Base-by-base conservation (phyloP, 2,329 filamentous ascomycete genomes). In the Alternaria consortialis region DNA sequence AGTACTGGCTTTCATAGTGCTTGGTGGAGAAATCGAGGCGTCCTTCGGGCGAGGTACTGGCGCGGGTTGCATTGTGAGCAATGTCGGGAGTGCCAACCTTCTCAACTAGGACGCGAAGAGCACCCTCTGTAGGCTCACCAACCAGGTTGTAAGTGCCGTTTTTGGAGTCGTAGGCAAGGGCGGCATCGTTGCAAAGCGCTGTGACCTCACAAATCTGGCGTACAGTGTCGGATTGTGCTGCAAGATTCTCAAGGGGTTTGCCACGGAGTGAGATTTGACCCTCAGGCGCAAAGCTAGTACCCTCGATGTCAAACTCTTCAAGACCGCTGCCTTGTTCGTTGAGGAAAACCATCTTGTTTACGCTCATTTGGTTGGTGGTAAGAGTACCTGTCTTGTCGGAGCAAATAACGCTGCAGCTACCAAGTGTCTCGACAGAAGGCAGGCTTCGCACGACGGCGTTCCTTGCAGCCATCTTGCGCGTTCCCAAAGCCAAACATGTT, bases 291-390 rank as follows among this genome's bases (percentile, higher is more conserved):
- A 97, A 98, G 47, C 93, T 98, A 1, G 93, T 97, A 44, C 95
- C 95, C 77, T 97, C 90, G 31, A 99, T 91, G 63, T 95, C 90
- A 48, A 97, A 86, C 77, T 97, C 94, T 71, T 94, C 91, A 25
- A 98, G 84, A 60, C 87, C 90, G 55, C 83, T 87, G 50, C 92
- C 94, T 61, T 86, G 80, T 68, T 91, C 88, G 72, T 87, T 90
- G 69, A 99, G 85, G 77, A 94, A 92, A 48, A 97, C 91, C 57
- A 98, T 82, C 81, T 94, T 97, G 84, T 90, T 95, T 58, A 97
- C 95, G 76, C 95, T 98, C 95, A 99, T 99, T 81, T 98, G 94
- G 82, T 99, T 99, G 40, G 95, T 99, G 11, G 95, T 99, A 77
- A 99, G 83, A 50, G 95, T 99, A 70, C 95, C 96, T 5, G 95